Conservation (phyloP, 1,284 basidiomycete genomes). For the Marasmius sp. region DNA sequence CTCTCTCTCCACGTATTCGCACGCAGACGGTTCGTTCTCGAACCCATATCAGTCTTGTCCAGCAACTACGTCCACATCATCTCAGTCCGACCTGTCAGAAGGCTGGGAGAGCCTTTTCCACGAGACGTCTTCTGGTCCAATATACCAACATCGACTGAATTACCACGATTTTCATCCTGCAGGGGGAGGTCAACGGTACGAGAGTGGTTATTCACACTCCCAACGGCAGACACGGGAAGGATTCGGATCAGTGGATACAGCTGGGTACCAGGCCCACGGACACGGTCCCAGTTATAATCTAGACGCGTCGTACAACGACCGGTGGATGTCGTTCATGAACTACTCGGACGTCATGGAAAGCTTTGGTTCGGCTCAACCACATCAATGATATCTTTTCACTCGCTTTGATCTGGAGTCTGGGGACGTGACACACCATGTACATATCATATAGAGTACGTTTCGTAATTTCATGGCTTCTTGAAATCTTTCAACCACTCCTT, state of each 20-base stretch:
- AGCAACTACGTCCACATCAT: neutral
- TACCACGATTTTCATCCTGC: slow-evolving; percentile 7
- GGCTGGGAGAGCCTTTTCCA: slow-evolving; percentile 38
- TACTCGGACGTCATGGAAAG: neutral
- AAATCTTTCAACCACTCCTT: slow-evolving; percentile 79
- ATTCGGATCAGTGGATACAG: neutral
- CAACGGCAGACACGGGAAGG: neutral
- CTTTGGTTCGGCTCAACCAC: neutral
- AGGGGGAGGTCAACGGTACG: slow-evolving; percentile 3
- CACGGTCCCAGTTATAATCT: neutral
- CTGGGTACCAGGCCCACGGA: neutral
- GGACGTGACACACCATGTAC: neutral
- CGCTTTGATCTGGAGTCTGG: neutral
- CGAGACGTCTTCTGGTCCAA: slow-evolving; percentile 29
- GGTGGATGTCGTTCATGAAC: neutral
- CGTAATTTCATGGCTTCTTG: slow-evolving; percentile 21
- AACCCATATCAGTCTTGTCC: neutral
- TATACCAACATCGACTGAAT: neutral
- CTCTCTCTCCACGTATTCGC: neutral
- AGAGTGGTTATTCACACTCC: neutral
- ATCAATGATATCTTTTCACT: neutral
- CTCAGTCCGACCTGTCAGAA: slow-evolving; percentile 11
- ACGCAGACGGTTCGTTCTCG: neutral
- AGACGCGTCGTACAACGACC: neutral
- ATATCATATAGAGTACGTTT: no score